phyloP scores from a whole-genome alignment of 306 rosid species.

The Lupinus albus region DNA sequence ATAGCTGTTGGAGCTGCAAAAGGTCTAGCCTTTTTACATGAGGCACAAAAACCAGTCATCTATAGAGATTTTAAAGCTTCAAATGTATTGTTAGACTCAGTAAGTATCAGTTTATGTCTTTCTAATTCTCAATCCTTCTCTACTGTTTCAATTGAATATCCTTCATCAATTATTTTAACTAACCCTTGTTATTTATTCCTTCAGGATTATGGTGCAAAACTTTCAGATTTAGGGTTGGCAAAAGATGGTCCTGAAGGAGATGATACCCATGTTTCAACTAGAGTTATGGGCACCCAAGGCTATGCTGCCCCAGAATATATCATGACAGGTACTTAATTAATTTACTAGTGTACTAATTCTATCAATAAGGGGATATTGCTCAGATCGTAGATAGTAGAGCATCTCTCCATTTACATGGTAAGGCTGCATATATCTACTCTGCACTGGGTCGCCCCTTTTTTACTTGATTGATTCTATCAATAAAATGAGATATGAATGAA shows the following conservation, averaged over 20 bases:
- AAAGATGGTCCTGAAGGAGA: slow-evolving; percentile 97
- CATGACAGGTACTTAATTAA: slow-evolving; percentile 71
- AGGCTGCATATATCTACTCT: too few relatives aligned
- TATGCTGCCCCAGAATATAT: slow-evolving; percentile 94
- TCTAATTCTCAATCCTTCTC: neutral
- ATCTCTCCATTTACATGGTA: too few relatives aligned
- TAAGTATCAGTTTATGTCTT: slow-evolving; percentile 41
- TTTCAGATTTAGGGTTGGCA: slow-evolving; percentile 96
- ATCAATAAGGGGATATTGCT: too few relatives aligned
- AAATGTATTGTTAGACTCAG: slow-evolving; percentile 85
- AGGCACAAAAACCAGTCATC: slow-evolving; percentile 82
- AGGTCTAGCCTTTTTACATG: slow-evolving; percentile 89
- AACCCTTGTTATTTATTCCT: neutral
- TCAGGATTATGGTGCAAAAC: slow-evolving; percentile 81
- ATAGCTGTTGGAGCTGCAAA: slow-evolving; percentile 95
- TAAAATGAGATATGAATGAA: neutral
- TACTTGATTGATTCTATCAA: too few relatives aligned
- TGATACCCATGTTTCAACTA: slow-evolving; percentile 90
- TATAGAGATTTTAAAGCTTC: slow-evolving; percentile 94
- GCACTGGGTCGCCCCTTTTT: too few relatives aligned
- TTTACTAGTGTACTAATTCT: too few relatives aligned
- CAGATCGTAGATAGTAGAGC: too few relatives aligned
- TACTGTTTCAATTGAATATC: neutral
- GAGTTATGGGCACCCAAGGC: slow-evolving; percentile 97
- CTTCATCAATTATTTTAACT: neutral